Conservation (phyloP, 768 basidiomycete species). For the Strobilomyces confusus region DNA sequence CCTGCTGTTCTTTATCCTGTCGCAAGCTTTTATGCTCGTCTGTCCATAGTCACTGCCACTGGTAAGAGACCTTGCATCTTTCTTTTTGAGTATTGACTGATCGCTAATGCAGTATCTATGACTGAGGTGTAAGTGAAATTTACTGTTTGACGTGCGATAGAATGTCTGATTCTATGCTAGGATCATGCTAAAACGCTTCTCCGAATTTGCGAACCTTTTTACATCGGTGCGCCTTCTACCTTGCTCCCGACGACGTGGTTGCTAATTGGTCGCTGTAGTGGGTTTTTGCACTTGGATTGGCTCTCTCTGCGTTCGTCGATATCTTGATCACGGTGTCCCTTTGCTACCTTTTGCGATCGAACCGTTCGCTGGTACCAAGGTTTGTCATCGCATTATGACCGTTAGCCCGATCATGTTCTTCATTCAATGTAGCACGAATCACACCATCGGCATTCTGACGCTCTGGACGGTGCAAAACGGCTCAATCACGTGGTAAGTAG, state of each 20-base stretch:
- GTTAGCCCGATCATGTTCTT: background rate
- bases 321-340: constrained; percentile 43
- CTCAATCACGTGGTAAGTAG: constrained; percentile 19
- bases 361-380: constrained; percentile 36
- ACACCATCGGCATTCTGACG: constrained; percentile 18
- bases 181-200: constrained; percentile 10
- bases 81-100: background rate
- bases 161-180: background rate
- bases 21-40: background rate
- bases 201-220: constrained; percentile 5
- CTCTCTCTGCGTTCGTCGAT: constrained; percentile 44
- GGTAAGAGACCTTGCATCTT: constrained; percentile 2
- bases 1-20: too few relatives aligned
- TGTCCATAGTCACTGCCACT: constrained; percentile 16
- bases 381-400: constrained; percentile 8
- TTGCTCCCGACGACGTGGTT: background rate
- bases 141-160: background rate
- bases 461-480: constrained; percentile 24
- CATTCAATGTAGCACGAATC: constrained; percentile 10
- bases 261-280: constrained; percentile 29
- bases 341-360: constrained; percentile 38
- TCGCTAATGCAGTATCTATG: constrained; percentile 16
- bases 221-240: constrained; percentile 6
- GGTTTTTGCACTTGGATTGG: constrained; percentile 44
- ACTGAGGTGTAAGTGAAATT: constrained; percentile 16